Percentiles rank a stretch among this genome's conserved stretches.
Evolutionary conservation across 495 filamentous ascomycete species (phyloP).

Genomic region (Tetracladium marchalianum): DNA sequence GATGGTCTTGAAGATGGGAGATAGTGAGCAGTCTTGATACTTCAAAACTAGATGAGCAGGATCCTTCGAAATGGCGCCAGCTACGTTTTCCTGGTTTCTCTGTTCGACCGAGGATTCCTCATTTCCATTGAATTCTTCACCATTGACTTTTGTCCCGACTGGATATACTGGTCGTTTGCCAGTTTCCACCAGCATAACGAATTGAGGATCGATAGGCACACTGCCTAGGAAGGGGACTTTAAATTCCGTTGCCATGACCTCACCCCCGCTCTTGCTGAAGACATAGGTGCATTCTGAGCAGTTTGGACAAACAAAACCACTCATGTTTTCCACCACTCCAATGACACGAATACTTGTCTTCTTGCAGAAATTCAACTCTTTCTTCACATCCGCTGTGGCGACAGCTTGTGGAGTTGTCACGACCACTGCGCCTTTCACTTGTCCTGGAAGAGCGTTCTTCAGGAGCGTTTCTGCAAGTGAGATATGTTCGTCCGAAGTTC

Average conservation of each 20-base stretch:
- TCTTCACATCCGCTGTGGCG: constrained; percentile 84
- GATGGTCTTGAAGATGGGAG: constrained; percentile 61
- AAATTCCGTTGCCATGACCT: constrained; percentile 83
- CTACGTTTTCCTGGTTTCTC: constrained; percentile 6
- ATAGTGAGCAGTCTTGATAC: constrained; percentile 70
- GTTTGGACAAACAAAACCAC: constrained; percentile 89
- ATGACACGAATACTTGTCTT: constrained; percentile 77
- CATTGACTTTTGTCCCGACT: constrained; percentile 36
- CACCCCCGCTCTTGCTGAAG: constrained; percentile 81
- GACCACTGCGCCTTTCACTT: constrained; percentile 72
- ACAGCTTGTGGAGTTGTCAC: constrained; percentile 96
- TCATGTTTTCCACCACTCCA: constrained; percentile 97
- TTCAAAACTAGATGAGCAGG: constrained; percentile 58
- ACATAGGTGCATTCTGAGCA: constrained; percentile 90
- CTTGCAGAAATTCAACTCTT: constrained; percentile 90
- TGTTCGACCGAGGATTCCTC: constrained; percentile 8
- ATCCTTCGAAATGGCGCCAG: constrained; percentile 29
- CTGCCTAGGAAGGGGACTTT: constrained; percentile 73
- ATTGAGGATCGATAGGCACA: constrained; percentile 78
- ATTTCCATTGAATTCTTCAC: constrained; percentile 28
- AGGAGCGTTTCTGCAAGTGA: constrained; percentile 81
- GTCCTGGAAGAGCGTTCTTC: constrained; percentile 46
- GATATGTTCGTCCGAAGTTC: constrained; percentile 96
- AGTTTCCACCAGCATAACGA: constrained; percentile 42
- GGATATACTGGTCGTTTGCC: constrained; percentile 40